phyloP scores from a whole-genome alignment of 2,329 filamentous ascomycete species.

The Trichoderma polysporum region DNA sequence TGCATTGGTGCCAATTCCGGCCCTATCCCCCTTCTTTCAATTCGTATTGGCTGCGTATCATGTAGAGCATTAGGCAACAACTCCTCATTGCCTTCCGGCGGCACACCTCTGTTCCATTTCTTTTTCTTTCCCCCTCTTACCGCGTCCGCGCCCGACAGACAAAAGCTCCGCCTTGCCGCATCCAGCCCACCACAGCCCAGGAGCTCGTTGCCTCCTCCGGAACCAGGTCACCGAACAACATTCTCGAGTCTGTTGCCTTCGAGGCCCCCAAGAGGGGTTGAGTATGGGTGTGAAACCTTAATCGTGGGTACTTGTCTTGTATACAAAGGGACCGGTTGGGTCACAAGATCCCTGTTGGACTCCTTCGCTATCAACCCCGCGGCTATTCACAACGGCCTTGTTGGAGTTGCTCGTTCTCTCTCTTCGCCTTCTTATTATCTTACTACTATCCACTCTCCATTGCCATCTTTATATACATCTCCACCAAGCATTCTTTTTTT shows the following conservation, averaged over 20 bases:
- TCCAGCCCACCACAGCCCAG: slow-evolving; percentile 6
- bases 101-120: neutral
- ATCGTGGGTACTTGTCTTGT: slow-evolving; percentile 1
- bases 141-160: slow-evolving; percentile 1
- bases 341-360: slow-evolving; percentile 13
- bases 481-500: neutral
- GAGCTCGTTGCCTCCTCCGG: slow-evolving; percentile 1
- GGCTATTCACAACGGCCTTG: slow-evolving; percentile 11
- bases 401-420: neutral
- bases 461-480: neutral
- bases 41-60: neutral
- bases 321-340: slow-evolving; percentile 4
- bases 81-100: neutral
- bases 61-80: neutral
- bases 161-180: slow-evolving; percentile 17
- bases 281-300: slow-evolving; percentile 19
- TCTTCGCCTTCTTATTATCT: neutral
- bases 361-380: slow-evolving; percentile 6
- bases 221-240: neutral
- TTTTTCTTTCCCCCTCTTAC: neutral
- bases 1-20: neutral
- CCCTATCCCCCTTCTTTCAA: neutral
- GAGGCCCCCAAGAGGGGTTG: slow-evolving; percentile 2
- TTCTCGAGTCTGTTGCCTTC: neutral
- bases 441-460: neutral